Evolutionary conservation across 2,329 filamentous ascomycete genomes (phyloP).

Genomic region (Aphanocladium album): DNA sequence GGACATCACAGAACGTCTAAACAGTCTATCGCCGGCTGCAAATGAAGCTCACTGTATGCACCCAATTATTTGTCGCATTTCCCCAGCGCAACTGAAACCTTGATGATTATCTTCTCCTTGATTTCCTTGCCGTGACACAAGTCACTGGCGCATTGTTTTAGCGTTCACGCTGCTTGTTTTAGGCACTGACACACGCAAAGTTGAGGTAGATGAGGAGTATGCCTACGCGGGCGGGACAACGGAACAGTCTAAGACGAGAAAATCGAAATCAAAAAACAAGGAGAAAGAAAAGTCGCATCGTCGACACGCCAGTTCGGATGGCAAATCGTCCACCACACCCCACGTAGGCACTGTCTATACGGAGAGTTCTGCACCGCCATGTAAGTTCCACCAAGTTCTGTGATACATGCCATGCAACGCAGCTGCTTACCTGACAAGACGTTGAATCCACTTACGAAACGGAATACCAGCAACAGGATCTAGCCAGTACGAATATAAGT

Average conservation of each 20-base stretch:
- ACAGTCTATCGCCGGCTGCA: conserved; percentile 16
- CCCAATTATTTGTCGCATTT: neutral
- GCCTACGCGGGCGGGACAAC: conserved; percentile 16
- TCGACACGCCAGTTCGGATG: conserved; percentile 5
- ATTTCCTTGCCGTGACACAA: too few species aligned
- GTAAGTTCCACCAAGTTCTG: neutral
- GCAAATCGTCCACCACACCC: neutral
- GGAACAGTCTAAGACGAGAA: neutral
- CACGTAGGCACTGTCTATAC: neutral
- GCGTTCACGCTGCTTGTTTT: neutral
- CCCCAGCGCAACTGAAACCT: neutral
- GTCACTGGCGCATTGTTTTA: neutral
- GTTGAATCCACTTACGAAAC: neutral
- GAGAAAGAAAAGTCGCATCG: conserved; percentile 10
- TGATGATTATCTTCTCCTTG: neutral
- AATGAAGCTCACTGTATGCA: conserved; percentile 21
- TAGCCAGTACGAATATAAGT: neutral
- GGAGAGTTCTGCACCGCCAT: neutral
- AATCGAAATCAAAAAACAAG: conserved; percentile 7
- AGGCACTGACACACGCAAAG: neutral
- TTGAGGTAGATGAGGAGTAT: conserved; percentile 18
- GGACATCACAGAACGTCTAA: conserved; percentile 20
- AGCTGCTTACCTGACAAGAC: neutral
- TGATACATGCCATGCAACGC: neutral
- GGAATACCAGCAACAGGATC: neutral